Percentiles rank a stretch among this genome's conserved stretches.
phyloP scores from a whole-genome alignment of 139 green algal genomes.

The Astrephomene gubernaculifera region DNA sequence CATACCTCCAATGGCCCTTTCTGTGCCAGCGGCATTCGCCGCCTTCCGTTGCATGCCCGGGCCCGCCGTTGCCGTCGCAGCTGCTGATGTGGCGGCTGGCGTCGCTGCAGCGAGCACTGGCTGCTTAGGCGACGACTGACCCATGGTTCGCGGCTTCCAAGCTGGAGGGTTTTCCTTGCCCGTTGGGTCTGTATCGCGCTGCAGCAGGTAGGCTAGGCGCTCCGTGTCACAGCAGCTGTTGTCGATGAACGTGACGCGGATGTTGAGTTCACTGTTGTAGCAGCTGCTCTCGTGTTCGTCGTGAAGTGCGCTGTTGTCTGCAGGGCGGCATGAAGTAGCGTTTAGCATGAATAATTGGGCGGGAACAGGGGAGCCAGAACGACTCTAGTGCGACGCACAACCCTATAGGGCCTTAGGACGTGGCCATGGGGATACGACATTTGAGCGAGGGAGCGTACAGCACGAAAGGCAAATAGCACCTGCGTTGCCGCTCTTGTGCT shows the following conservation, averaged over 20 bases:
- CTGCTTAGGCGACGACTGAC: neutral
- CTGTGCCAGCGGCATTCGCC: neutral
- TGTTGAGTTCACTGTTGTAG: neutral
- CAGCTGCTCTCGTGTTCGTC: neutral
- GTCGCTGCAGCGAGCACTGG: neutral
- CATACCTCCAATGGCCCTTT: neutral
- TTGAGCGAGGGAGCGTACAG: neutral
- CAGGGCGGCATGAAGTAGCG: neutral
- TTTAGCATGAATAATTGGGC: neutral
- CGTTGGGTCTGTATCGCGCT: neutral
- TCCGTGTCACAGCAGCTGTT: neutral
- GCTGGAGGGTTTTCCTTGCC: too few relatives aligned
- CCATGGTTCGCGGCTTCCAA: too few relatives aligned
- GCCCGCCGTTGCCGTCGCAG: neutral
- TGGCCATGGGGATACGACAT: neutral
- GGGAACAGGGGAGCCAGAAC: neutral
- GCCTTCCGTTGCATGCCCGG: neutral
- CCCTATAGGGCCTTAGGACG: too few relatives aligned
- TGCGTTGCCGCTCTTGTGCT: neutral
- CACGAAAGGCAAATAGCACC: neutral
- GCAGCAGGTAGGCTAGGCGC: neutral
- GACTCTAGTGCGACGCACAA: too few relatives aligned
- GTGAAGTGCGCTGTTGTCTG: neutral
- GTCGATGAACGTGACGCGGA: constrained; percentile 4
- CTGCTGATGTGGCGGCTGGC: neutral